Percentiles rank a stretch among this genome's conserved stretches.
These are phyloP conservation scores for carrot (Daucus carota) DNA, from an alignment of 129 eudicot genomes.

Conservation along the genomic window DNA sequence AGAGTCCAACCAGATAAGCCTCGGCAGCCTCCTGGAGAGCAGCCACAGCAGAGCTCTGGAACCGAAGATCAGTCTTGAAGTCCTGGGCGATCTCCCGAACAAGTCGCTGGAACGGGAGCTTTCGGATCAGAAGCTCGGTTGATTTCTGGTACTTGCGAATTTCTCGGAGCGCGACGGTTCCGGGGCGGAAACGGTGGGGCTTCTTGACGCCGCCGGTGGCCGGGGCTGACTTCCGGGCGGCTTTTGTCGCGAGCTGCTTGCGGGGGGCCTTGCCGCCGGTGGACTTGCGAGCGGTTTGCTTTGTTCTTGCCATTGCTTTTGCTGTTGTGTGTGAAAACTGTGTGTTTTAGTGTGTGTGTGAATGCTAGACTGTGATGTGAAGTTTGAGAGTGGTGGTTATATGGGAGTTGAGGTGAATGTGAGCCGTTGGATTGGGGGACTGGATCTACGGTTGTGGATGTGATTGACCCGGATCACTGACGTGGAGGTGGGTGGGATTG, in stretches of 20 bases:
- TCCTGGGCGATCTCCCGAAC: background rate
- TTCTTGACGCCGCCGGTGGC: background rate
- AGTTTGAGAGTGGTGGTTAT: background rate
- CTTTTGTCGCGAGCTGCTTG: background rate
- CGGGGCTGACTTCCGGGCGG: background rate
- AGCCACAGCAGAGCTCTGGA: constrained; percentile 1
- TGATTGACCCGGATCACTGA: background rate
- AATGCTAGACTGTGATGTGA: too few species aligned
- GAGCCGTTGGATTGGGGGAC: background rate
- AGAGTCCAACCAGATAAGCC: background rate
- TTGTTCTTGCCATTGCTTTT: constrained; percentile 46
- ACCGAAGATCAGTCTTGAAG: constrained; percentile 1
- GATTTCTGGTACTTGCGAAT: background rate
- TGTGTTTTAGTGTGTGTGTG: too few species aligned
- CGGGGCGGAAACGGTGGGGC: background rate
- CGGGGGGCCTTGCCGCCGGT: constrained; percentile 1
- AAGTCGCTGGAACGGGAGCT: background rate
- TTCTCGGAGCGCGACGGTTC: background rate
- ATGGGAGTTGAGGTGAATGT: background rate
- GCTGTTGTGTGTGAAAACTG: background rate
- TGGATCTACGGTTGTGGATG: background rate
- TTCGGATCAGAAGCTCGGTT: background rate
- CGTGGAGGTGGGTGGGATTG: background rate
- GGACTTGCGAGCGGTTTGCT: constrained; percentile 10
- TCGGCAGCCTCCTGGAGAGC: background rate